A percentile compares a stretch with the other conserved stretches of the same genome.
These are phyloP conservation scores for Camellia granthamiana DNA, from an alignment of 148 eudicot species.

Conservation along the genomic window DNA sequence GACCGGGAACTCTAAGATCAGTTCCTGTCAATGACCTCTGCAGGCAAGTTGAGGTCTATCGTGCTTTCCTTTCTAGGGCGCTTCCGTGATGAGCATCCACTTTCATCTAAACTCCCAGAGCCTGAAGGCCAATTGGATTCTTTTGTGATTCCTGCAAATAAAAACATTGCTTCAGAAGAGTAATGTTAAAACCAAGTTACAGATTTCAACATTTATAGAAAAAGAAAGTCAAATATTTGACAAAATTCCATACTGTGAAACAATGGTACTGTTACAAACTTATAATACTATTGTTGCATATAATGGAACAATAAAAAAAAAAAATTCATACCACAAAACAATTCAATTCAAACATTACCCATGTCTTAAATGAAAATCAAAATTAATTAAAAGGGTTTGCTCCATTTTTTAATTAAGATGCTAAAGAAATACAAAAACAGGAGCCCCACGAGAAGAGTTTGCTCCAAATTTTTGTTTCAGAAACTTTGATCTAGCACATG, in stretches of 20 bases:
- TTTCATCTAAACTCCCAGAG: slow-evolving; percentile 34
- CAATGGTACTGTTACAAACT: too few species aligned
- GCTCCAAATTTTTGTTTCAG: background rate
- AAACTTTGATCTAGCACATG: background rate
- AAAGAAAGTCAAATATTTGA: background rate
- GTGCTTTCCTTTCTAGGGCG: slow-evolving; percentile 30
- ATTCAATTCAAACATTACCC: background rate
- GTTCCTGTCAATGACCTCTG: slow-evolving; percentile 31
- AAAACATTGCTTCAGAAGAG: background rate
- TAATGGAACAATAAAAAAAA: too few species aligned
- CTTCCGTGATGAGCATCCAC: slow-evolving; percentile 28
- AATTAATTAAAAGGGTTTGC: background rate
- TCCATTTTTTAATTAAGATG: background rate
- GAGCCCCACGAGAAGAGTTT: background rate
- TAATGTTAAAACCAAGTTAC: background rate
- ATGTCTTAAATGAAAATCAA: too few species aligned
- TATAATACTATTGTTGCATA: too few species aligned
- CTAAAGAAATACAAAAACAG: too few species aligned
- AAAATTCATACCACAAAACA: too few species aligned
- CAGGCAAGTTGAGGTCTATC: slow-evolving; percentile 48
- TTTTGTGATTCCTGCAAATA: background rate
- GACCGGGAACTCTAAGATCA: slow-evolving; percentile 9
- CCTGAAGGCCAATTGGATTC: slow-evolving; percentile 26
- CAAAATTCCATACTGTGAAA: background rate
- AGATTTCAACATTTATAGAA: background rate